Conservation (phyloP, 768 basidiomycete genomes). For the Mycena floridula region DNA sequence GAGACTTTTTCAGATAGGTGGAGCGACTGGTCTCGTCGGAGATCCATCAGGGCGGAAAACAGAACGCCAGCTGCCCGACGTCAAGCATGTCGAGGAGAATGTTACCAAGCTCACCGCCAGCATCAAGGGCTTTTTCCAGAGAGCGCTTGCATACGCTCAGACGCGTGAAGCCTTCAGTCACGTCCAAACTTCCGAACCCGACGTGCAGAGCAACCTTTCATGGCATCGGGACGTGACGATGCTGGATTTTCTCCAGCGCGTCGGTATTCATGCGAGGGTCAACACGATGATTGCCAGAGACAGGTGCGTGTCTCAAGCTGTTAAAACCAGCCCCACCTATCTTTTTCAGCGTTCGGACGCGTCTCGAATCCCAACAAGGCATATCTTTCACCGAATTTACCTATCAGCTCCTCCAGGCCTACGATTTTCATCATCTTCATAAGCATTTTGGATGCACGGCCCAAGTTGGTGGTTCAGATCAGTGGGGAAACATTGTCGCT, state of each 20-base stretch:
- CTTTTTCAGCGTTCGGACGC: constrained; percentile 64
- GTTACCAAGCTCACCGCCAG: constrained; percentile 54
- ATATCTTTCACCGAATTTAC: constrained; percentile 99
- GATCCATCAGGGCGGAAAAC: constrained; percentile 89
- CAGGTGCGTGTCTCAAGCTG: constrained; percentile 44
- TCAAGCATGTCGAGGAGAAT: constrained; percentile 57
- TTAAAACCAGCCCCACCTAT: not conserved
- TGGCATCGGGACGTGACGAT: constrained; percentile 76
- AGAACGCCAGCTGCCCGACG: constrained; percentile 69
- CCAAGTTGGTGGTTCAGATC: constrained; percentile 95
- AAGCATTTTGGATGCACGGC: constrained; percentile 63
- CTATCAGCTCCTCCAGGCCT: constrained; percentile 95
- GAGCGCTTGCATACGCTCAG: constrained; percentile 56
- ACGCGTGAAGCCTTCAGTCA: constrained; percentile 18
- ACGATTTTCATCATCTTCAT: constrained; percentile 84
- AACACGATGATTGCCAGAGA: constrained; percentile 89
- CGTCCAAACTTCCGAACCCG: constrained; percentile 14
- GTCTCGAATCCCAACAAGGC: constrained; percentile 74
- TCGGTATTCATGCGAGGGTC: constrained; percentile 76
- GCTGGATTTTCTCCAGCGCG: constrained; percentile 77
- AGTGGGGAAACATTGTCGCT: constrained; percentile 96
- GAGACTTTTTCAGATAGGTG: constrained; percentile 66
- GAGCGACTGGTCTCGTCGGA: constrained; percentile 93
- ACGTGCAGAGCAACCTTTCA: constrained; percentile 44
- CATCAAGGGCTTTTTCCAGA: constrained; percentile 66